Conservation (phyloP, 192 early-diverging fungal genomes). For the Linderina pennispora region DNA sequence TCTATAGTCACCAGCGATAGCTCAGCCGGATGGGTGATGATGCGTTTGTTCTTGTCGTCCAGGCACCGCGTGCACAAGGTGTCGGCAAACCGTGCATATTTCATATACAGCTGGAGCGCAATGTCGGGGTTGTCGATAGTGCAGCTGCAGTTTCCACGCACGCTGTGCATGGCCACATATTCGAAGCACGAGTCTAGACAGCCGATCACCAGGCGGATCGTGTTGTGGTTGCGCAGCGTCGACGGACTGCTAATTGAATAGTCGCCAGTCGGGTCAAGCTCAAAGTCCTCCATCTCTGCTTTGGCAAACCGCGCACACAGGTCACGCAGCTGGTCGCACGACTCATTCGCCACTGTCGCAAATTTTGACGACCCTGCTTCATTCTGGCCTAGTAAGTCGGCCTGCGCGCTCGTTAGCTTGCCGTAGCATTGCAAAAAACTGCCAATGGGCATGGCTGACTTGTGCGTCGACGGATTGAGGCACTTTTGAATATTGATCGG, state of each 20-base stretch:
- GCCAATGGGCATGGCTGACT: conserved; percentile 21
- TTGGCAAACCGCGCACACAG: conserved; percentile 44
- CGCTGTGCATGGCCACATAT: conserved; percentile 18
- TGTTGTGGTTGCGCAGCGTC: conserved; percentile 53
- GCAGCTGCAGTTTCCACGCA: no score
- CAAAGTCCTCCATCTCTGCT: conserved; percentile 61
- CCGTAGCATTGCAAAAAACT: conserved; percentile 20
- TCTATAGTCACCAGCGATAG: conserved; percentile 17
- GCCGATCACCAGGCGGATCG: conserved; percentile 48
- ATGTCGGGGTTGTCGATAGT: conserved; percentile 4
- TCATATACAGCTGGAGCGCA: conserved; percentile 23
- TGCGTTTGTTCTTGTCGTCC: conserved; percentile 16
- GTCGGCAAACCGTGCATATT: conserved; percentile 18
- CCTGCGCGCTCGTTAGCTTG: conserved; percentile 8
- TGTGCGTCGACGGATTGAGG: conserved; percentile 14
- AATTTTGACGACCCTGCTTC: background rate
- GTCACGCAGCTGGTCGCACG: conserved; percentile 7
- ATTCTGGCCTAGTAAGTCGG: background rate
- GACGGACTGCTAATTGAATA: conserved; percentile 48
- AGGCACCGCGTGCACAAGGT: conserved; percentile 21
- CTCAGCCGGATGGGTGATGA: conserved; percentile 8
- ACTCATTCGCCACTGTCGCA: background rate
- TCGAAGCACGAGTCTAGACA: conserved; percentile 52
- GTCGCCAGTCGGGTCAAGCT: conserved; percentile 57
- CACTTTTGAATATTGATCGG: conserved; percentile 22